Evolutionary conservation across 2,329 filamentous ascomycete genomes (phyloP).

Genomic region (Fusarium musae): DNA sequence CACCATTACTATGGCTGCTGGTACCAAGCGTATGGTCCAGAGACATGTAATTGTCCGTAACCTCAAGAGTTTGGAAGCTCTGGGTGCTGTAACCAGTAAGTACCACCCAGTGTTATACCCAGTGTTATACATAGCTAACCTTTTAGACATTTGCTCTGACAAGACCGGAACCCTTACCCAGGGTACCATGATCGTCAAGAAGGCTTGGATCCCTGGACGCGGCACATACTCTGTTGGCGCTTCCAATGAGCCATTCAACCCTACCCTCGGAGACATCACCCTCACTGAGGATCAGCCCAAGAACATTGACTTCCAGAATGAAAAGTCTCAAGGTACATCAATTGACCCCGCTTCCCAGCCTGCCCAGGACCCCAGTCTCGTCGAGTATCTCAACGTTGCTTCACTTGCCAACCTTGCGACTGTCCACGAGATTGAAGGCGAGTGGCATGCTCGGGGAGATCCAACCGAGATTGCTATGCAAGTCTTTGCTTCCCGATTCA

Average conservation of each 20-base stretch:
- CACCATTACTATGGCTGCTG: slow-evolving; percentile 69
- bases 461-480: slow-evolving; percentile 78
- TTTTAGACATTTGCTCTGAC: slow-evolving; percentile 63
- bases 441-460: slow-evolving; percentile 73
- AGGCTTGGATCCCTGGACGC: slow-evolving; percentile 61
- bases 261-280: slow-evolving; percentile 60
- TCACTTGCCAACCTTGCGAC: slow-evolving; percentile 74
- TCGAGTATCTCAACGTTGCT: slow-evolving; percentile 70
- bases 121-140: slow-evolving; percentile 25
- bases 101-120: accelerated
- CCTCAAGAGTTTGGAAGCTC: slow-evolving; percentile 65
- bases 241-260: slow-evolving; percentile 68
- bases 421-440: slow-evolving; percentile 63
- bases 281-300: slow-evolving; percentile 52
- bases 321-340: slow-evolving; percentile 43
- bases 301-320: slow-evolving; percentile 47
- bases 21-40: slow-evolving; percentile 63
- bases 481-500: slow-evolving; percentile 76
- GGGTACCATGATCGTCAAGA: slow-evolving; percentile 65
- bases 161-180: slow-evolving; percentile 67
- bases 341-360: slow-evolving; percentile 49
- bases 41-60: slow-evolving; percentile 64
- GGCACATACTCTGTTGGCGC: slow-evolving; percentile 59
- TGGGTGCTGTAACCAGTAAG: slow-evolving; percentile 63
- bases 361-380: slow-evolving; percentile 59